Evolutionary conservation across 2,329 filamentous ascomycete species (phyloP).

Genomic region (Calonectria naviculata): DNA sequence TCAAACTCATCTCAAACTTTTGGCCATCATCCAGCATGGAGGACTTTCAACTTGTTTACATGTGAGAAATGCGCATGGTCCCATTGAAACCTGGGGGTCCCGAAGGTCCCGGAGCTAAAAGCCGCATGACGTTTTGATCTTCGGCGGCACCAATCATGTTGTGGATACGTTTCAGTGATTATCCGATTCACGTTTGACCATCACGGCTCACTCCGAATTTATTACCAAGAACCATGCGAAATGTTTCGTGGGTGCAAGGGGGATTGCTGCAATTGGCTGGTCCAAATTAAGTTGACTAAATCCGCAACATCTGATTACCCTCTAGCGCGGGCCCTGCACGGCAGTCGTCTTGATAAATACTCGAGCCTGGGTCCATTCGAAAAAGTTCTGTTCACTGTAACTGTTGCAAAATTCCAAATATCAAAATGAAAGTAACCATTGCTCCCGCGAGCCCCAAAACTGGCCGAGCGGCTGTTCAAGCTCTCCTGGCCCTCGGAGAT

Average conservation of each 20-base stretch:
- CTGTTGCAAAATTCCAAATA: too few relatives aligned
- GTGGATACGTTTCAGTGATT: background rate
- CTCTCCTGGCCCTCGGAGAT: constrained; percentile 32
- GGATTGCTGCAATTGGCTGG: background rate
- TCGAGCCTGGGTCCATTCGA: background rate
- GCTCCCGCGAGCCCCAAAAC: constrained; percentile 47
- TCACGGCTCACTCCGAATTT: background rate
- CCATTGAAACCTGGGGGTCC: background rate
- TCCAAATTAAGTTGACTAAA: background rate
- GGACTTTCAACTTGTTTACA: too few relatives aligned
- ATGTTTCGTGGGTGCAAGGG: background rate
- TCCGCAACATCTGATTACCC: background rate
- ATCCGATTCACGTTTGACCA: background rate
- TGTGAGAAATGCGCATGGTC: background rate
- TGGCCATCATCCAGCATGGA: background rate
- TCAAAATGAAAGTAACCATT: constrained; percentile 34
- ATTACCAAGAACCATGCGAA: background rate
- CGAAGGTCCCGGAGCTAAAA: background rate
- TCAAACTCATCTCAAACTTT: background rate
- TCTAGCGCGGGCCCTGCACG: background rate
- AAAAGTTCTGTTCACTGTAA: background rate
- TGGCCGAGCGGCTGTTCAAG: constrained; percentile 42
- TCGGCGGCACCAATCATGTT: background rate
- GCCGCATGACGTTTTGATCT: background rate
- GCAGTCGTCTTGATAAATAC: background rate